Conservation (phyloP, 2,329 filamentous ascomycete genomes). For the Fusarium coicis region DNA sequence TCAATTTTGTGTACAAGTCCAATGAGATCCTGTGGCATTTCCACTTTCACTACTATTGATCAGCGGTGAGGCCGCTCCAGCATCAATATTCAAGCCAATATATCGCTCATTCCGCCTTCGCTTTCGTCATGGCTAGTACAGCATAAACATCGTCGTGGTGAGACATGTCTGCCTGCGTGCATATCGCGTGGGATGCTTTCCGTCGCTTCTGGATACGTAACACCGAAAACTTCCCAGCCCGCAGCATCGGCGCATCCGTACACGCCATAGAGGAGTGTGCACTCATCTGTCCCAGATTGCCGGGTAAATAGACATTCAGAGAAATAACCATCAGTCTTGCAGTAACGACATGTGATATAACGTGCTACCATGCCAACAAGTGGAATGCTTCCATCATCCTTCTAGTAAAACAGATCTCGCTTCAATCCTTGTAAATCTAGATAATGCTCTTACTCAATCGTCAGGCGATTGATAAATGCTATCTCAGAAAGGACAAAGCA, state of each 20-base stretch:
- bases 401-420: conserved; percentile 7
- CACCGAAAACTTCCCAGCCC: conserved; percentile 10
- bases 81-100: background rate
- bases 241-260: conserved; percentile 1
- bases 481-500: conserved; percentile 15
- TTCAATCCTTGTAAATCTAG: background rate
- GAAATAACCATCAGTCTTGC: background rate
- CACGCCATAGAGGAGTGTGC: conserved; percentile 14
- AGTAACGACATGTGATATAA: background rate
- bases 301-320: background rate
- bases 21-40: background rate
- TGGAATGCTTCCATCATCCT: conserved; percentile 5
- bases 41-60: background rate
- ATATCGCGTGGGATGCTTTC: conserved; percentile 21
- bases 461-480: conserved; percentile 6
- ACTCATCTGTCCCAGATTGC: background rate
- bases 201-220: conserved; percentile 2
- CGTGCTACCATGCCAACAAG: background rate
- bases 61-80: background rate
- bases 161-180: conserved; percentile 10
- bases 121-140: background rate
- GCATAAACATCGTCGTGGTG: background rate
- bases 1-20: conserved; percentile 1
- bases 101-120: conserved; percentile 12
- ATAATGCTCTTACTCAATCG: background rate